Conservation (phyloP, 2,329 filamentous ascomycete genomes). For the Westerdykella aurantiaca region DNA sequence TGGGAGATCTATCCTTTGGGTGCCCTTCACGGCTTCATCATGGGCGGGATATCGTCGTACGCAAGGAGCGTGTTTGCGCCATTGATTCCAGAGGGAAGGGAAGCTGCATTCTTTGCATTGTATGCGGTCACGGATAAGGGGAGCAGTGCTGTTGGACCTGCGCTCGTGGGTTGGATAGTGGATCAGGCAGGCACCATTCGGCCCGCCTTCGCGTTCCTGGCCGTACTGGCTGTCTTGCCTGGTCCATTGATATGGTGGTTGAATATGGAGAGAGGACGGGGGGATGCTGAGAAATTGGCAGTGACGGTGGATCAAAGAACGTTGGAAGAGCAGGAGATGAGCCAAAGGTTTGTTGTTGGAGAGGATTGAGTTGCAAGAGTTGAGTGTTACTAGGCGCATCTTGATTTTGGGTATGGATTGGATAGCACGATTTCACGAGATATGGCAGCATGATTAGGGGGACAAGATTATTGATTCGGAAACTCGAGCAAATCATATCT, state of each 20-base stretch:
- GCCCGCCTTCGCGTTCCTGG: slow-evolving; percentile 77
- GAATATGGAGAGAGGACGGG: slow-evolving; percentile 57
- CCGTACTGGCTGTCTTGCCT: slow-evolving; percentile 68
- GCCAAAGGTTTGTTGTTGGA: not conserved
- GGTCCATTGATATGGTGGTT: slow-evolving; percentile 74
- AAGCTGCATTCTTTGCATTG: slow-evolving; percentile 88
- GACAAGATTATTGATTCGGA: no score
- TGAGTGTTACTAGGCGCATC: not conserved
- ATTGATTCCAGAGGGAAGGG: slow-evolving; percentile 82
- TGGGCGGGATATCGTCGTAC: slow-evolving; percentile 81
- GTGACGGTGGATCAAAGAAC: slow-evolving; percentile 16
- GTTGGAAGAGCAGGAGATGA: slow-evolving; percentile 51
- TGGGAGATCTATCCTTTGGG: slow-evolving; percentile 93
- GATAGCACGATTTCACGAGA: no score
- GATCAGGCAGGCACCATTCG: slow-evolving; percentile 50
- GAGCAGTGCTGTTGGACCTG: slow-evolving; percentile 82
- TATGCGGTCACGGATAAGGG: slow-evolving; percentile 97
- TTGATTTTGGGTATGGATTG: no score
- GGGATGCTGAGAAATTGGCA: slow-evolving; percentile 29
- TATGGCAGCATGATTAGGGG: no score
- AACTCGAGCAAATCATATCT: no score
- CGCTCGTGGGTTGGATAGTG: slow-evolving; percentile 83
- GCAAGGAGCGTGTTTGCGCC: slow-evolving; percentile 85
- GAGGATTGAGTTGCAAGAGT: not conserved
- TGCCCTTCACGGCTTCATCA: slow-evolving; percentile 79